Evolutionary conservation across 768 basidiomycete genomes (phyloP).

Genomic region (Rubroboletus pulcherrimus): DNA sequence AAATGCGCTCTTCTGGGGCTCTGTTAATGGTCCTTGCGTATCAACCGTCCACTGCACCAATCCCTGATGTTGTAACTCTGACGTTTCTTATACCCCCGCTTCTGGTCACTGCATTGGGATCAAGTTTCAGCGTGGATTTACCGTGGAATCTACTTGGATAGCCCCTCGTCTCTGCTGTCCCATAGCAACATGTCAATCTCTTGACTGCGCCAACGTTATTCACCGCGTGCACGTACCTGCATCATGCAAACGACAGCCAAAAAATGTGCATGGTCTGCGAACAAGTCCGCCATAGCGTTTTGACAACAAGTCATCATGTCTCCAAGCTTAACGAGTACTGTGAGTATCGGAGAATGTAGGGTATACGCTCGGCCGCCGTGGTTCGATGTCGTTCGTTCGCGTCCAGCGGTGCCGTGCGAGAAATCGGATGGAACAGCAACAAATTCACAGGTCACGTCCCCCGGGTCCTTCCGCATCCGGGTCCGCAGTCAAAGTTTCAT

Average conservation of each 20-base stretch:
- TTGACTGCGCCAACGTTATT: neutral
- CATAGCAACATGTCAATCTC: neutral
- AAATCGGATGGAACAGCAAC: neutral
- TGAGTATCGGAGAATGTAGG: neutral
- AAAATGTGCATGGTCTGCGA: neutral
- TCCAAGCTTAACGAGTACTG: neutral
- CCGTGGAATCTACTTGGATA: neutral
- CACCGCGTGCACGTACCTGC: neutral
- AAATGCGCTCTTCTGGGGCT: neutral
- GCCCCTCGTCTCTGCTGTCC: neutral
- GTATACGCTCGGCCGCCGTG: neutral
- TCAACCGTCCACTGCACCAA: neutral
- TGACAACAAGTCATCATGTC: neutral
- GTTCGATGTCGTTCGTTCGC: neutral
- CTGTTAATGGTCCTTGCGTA: neutral
- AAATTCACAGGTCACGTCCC: neutral
- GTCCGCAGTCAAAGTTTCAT: neutral
- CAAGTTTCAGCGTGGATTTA: neutral
- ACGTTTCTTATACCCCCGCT: neutral
- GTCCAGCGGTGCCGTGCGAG: neutral
- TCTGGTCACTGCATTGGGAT: neutral
- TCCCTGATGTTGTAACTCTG: conserved; percentile 7
- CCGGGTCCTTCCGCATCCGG: conserved; percentile 6
- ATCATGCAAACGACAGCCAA: neutral
- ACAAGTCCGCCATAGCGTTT: neutral